Conservation (phyloP, 345 rosid genomes). For the Physaria fendleri region DNA sequence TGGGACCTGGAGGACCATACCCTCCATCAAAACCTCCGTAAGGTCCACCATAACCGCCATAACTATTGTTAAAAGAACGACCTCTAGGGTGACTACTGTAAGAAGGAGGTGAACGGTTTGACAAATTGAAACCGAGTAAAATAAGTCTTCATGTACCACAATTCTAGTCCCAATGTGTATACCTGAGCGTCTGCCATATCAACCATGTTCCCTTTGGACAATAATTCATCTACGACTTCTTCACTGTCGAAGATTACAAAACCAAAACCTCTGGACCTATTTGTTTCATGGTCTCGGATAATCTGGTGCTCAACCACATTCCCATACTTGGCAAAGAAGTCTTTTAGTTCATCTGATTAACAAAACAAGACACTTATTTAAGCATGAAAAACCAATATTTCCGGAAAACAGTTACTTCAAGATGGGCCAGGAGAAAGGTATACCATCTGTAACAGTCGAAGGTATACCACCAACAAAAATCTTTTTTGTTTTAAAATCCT, state of each 20-base stretch:
- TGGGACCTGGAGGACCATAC: conserved; percentile 69
- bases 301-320: conserved; percentile 77
- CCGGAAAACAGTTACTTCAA: neutral
- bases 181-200: conserved; percentile 96
- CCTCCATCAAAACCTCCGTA: conserved; percentile 78
- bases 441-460: conserved; percentile 67
- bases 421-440: neutral
- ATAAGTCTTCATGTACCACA: neutral
- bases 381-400: neutral
- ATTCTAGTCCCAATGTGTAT: conserved; percentile 14
- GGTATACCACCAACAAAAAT: conserved; percentile 96
- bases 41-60: conserved; percentile 50
- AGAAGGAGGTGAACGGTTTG: conserved; percentile 84
- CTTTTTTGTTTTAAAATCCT: conserved; percentile 80
- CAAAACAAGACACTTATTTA: neutral
- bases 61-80: conserved; percentile 58
- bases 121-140: conserved; percentile 6
- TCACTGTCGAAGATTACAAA: conserved; percentile 84
- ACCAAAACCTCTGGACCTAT: conserved; percentile 87
- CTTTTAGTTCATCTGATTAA: conserved; percentile 67
- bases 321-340: conserved; percentile 77
- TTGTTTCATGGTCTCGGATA: conserved; percentile 85
- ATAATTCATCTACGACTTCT: conserved; percentile 70
- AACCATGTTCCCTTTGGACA: conserved; percentile 84
- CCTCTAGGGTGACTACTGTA: conserved; percentile 74